phyloP scores from a whole-genome alignment of 129 eudicot genomes.

The Helianthus tuberosus region DNA sequence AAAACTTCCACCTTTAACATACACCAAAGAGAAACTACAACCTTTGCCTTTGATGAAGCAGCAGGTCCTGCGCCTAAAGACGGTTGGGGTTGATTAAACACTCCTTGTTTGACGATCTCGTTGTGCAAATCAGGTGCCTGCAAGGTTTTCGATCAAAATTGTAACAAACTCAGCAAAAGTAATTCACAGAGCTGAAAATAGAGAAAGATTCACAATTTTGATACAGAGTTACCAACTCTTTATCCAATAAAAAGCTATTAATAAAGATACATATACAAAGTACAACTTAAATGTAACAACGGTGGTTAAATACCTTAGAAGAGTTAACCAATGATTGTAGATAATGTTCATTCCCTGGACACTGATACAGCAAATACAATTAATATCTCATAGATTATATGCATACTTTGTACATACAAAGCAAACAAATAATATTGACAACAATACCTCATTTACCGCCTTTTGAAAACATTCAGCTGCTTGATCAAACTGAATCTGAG shows the following conservation, averaged over 20 bases:
- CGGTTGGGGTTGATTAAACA: conserved; percentile 47
- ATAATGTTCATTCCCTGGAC: conserved; percentile 56
- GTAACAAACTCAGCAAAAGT: neutral
- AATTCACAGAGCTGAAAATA: neutral
- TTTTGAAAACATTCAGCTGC: conserved; percentile 51
- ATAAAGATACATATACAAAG: neutral
- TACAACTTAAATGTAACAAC: neutral
- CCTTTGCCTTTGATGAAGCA: conserved; percentile 44
- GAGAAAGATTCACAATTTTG: neutral
- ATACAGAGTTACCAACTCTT: neutral
- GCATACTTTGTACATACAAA: neutral
- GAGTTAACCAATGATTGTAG: conserved; percentile 47
- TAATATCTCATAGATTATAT: neutral
- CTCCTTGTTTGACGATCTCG: conserved; percentile 52
- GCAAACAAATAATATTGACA: neutral
- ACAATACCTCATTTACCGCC: conserved; percentile 58
- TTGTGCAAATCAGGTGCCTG: conserved; percentile 61
- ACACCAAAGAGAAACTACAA: conserved; percentile 11
- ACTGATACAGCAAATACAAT: conserved; percentile 32
- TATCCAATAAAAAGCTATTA: neutral
- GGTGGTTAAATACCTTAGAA: conserved; percentile 38
- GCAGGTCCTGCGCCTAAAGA: conserved; percentile 42
- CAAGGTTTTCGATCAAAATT: neutral
- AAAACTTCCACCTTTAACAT: neutral
- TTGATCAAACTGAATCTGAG: conserved; percentile 41